Conservation (phyloP, 371 early-diverging fungal genomes). For the Mucor racemosus region DNA sequence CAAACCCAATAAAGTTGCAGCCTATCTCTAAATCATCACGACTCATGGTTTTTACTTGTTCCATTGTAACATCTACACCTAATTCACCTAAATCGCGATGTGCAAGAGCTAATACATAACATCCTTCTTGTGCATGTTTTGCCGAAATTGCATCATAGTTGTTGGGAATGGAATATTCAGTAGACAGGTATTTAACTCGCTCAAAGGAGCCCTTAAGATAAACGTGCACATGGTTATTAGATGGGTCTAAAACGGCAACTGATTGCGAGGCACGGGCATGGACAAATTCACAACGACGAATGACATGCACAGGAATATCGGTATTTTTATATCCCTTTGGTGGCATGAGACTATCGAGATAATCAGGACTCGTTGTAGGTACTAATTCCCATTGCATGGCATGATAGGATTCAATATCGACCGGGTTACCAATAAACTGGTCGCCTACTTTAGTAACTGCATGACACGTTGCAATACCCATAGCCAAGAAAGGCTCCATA, state of each 20-base stretch:
- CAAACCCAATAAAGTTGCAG: constrained; percentile 69
- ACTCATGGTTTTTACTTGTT: constrained; percentile 47
- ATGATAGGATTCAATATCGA: constrained; percentile 74
- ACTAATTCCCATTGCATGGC: constrained; percentile 33
- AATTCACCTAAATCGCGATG: constrained; percentile 57
- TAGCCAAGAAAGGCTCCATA: constrained; percentile 58
- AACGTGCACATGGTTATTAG: constrained; percentile 59
- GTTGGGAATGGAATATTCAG: constrained; percentile 58
- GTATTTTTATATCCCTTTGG: constrained; percentile 13
- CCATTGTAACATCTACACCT: constrained; percentile 41
- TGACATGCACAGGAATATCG: constrained; percentile 42
- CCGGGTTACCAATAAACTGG: constrained; percentile 80
- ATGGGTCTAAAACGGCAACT: constrained; percentile 67
- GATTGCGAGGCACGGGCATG: constrained; percentile 87
- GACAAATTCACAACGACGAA: constrained; percentile 91
- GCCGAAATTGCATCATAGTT: constrained; percentile 65
- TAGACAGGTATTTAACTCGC: constrained; percentile 61
- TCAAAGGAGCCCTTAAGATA: constrained; percentile 87
- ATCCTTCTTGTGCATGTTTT: constrained; percentile 74
- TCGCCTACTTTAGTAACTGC: constrained; percentile 68
- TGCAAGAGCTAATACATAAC: constrained; percentile 81
- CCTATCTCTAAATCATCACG: constrained; percentile 75
- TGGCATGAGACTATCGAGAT: constrained; percentile 31
- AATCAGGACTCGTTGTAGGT: constrained; percentile 11
- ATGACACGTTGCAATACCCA: constrained; percentile 70